Conservation (phyloP, 768 basidiomycete species). For the Panus rudis region DNA sequence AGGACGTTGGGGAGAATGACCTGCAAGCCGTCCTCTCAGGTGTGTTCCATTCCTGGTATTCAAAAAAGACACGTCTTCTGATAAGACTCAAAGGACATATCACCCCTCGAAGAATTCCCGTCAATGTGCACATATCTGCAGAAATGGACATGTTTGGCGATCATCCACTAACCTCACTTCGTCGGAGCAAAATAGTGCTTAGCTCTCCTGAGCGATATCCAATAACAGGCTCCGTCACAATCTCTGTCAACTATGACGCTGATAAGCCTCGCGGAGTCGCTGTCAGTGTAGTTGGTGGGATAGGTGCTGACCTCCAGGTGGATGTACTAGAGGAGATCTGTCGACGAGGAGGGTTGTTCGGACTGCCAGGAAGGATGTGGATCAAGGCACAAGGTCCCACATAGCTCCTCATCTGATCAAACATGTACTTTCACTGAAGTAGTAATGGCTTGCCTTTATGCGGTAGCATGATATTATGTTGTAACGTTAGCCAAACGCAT, state of each 20-base stretch:
- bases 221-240: conserved; percentile 57
- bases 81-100: conserved; percentile 35
- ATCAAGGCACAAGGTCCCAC: conserved; percentile 14
- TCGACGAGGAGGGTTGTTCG: conserved; percentile 64
- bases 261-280: conserved; percentile 44
- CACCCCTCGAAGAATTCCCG: conserved; percentile 58
- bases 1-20: conserved; percentile 43
- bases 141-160: conserved; percentile 31
- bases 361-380: conserved; percentile 65
- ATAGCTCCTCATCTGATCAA: neutral
- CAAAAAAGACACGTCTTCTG: neutral
- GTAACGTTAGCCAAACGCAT: neutral
- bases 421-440: neutral
- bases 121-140: conserved; percentile 56
- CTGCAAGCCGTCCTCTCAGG: conserved; percentile 62
- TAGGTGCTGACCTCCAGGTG: conserved; percentile 37
- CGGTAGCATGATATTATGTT: neutral
- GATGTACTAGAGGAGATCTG: conserved; percentile 62
- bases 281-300: conserved; percentile 52
- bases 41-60: conserved; percentile 21
- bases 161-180: conserved; percentile 17
- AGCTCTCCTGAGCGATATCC: conserved; percentile 60
- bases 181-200: conserved; percentile 41
- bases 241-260: conserved; percentile 57
- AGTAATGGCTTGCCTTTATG: neutral